Percentiles rank a stretch among this genome's conserved stretches.
These are phyloP conservation scores for Fistulifera solaris DNA, from an alignment of 108 stramenopile genomes.

Conservation along the genomic window DNA sequence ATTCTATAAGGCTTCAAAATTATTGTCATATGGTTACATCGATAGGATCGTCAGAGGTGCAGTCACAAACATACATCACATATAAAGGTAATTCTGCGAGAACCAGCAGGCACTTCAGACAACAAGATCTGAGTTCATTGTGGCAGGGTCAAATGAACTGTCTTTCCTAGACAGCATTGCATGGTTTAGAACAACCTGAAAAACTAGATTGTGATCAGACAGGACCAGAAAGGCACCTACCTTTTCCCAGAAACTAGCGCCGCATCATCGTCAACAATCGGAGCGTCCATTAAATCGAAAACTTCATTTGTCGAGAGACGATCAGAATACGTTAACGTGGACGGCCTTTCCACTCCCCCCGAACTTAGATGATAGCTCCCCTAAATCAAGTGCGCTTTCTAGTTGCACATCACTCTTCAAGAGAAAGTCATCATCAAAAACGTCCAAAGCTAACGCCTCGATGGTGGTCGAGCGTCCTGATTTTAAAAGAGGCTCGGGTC, in stretches of 20 bases:
- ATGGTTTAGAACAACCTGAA: no score
- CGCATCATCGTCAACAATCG: constrained; percentile 8
- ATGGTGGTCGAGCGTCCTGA: constrained; percentile 34
- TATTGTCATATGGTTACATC: no score
- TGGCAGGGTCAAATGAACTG: no score
- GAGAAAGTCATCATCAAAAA: constrained; percentile 25
- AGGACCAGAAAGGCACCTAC: no score
- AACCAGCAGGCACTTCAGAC: no score
- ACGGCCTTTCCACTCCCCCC: constrained; percentile 16
- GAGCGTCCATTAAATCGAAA: constrained; percentile 23
- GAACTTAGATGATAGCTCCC: neutral
- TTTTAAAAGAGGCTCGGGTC: constrained; percentile 20
- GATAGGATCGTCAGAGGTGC: no score
- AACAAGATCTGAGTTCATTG: no score
- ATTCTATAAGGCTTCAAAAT: no score
- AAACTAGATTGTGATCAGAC: no score
- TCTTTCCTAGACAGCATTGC: no score
- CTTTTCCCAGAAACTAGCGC: constrained; percentile 5
- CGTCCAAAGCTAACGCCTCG: constrained; percentile 42
- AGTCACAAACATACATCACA: no score
- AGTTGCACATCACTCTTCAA: neutral
- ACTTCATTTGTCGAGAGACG: constrained; percentile 33
- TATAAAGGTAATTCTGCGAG: no score
- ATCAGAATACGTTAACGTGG: constrained; percentile 5
- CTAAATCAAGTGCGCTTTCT: neutral